Conservation (phyloP, 306 rosid genomes). For the Pueraria montana region DNA sequence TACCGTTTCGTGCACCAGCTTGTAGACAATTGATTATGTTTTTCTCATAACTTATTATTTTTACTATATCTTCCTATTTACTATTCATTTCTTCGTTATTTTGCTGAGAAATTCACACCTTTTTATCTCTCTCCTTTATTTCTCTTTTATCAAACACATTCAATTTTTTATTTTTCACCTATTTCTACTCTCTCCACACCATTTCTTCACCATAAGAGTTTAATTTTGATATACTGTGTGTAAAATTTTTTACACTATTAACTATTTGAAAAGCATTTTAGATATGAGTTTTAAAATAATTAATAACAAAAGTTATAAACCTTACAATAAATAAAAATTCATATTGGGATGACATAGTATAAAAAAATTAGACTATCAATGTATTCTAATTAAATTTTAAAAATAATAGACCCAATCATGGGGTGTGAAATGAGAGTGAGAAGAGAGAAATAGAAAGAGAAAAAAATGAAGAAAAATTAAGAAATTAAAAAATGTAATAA, state of each 20-base stretch:
- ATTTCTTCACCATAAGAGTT: too few relatives aligned
- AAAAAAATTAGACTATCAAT: not conserved
- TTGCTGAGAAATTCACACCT: too few relatives aligned
- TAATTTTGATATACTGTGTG: not conserved
- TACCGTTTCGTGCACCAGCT: too few relatives aligned
- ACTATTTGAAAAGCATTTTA: not conserved
- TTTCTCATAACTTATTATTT: too few relatives aligned
- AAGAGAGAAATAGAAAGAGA: not conserved
- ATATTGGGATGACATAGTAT: not conserved
- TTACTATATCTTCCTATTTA: too few relatives aligned
- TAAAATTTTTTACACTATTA: not conserved
- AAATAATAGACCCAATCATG: not conserved
- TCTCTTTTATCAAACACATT: too few relatives aligned
- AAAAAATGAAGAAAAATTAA: not conserved
- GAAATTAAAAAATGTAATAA: not conserved
- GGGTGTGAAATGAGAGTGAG: not conserved
- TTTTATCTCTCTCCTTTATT: too few relatives aligned
- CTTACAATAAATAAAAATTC: not conserved
- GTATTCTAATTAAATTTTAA: not conserved
- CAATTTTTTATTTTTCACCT: too few relatives aligned
- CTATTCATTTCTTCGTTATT: too few relatives aligned
- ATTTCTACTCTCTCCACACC: too few relatives aligned
- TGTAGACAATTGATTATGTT: too few relatives aligned
- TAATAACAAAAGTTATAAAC: not conserved
- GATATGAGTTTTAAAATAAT: not conserved